Conservation (phyloP, 129 eudicot species). For the Heracleum sosnowskyi region DNA sequence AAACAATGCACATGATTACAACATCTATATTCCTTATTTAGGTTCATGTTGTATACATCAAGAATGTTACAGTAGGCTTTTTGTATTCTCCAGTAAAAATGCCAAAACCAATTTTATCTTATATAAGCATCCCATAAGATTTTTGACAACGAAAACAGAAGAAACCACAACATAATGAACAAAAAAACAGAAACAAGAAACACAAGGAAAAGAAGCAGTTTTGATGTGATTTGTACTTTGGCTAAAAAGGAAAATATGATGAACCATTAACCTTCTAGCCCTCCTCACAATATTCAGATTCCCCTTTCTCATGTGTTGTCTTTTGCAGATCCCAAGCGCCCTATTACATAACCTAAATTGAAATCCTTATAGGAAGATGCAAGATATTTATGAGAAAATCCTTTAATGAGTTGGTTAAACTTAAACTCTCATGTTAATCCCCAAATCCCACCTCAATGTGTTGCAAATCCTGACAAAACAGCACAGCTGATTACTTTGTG, state of each 20-base stretch:
- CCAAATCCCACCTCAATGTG: background rate
- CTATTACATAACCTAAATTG: background rate
- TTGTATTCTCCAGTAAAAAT: background rate
- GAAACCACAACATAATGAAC: background rate
- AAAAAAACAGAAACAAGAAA: background rate
- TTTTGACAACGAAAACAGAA: background rate
- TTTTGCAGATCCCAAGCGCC: background rate
- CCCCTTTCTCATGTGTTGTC: background rate
- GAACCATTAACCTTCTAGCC: background rate
- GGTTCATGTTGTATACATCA: background rate
- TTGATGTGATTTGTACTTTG: background rate
- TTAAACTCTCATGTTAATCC: background rate
- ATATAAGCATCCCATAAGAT: background rate
- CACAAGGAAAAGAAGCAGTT: background rate
- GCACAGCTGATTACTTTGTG: background rate
- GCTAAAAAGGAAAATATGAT: background rate
- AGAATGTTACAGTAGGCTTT: background rate
- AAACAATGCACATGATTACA: background rate
- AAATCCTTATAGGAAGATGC: background rate
- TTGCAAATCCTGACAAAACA: background rate
- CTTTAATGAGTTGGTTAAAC: background rate
- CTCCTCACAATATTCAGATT: background rate
- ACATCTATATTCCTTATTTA: background rate
- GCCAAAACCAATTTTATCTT: background rate
- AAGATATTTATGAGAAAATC: background rate